A percentile compares a stretch with the other conserved stretches of the same genome.
Evolutionary conservation across 1,284 basidiomycete genomes (phyloP).

Genomic region (Ganoderma leucocontextum): DNA sequence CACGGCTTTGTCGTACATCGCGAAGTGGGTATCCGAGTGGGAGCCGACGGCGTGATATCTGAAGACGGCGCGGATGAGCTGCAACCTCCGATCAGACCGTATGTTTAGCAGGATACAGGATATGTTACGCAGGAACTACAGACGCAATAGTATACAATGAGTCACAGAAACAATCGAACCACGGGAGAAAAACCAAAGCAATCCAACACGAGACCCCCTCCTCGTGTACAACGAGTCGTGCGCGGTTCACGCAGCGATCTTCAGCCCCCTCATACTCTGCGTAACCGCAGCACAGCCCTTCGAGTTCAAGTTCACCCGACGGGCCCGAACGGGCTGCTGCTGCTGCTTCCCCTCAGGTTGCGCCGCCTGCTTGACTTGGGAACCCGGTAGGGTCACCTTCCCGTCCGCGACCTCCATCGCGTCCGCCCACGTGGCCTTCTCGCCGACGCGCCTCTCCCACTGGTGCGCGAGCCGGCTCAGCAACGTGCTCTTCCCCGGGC

Average conservation of each 20-base stretch:
- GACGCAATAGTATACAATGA: too few species aligned
- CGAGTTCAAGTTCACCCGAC: too few species aligned
- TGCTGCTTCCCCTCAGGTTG: not conserved
- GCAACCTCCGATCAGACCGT: not conserved
- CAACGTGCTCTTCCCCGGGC: conserved; percentile 23
- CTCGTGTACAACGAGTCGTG: not conserved
- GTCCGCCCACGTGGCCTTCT: conserved; percentile 21
- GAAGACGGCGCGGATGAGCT: not conserved
- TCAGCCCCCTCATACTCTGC: not conserved
- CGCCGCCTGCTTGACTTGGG: not conserved
- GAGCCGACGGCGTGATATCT: conserved; percentile 19
- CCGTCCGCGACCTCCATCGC: conserved; percentile 24
- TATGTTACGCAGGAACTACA: not conserved
- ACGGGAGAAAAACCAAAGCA: too few species aligned
- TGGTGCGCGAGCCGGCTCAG: conserved; percentile 29
- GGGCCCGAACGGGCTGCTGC: not conserved
- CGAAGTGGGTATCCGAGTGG: conserved; percentile 31
- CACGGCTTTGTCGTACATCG: conserved; percentile 42
- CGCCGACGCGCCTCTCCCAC: conserved; percentile 24
- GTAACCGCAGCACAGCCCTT: not conserved
- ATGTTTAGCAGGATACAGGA: not conserved
- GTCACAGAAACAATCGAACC: too few species aligned
- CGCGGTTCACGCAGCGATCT: not conserved
- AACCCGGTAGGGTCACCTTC: not conserved
- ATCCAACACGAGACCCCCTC: too few species aligned